Evolutionary conservation across 2,329 filamentous ascomycete species (phyloP), one percentile per base, ranked within the genome.

Genomic region (Xylaria sp.): DNA sequence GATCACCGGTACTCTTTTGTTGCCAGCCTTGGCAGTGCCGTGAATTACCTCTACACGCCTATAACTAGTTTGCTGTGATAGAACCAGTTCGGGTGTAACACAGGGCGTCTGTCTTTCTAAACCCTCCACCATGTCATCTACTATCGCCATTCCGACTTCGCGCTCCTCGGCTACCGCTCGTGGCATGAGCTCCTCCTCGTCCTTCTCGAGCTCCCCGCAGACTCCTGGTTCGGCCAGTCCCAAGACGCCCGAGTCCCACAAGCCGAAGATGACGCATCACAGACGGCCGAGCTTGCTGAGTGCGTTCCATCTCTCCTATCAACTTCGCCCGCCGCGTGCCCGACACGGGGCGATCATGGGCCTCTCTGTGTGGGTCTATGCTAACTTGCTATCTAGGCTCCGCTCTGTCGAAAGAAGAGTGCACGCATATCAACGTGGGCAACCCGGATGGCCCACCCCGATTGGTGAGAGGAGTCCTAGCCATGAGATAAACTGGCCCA

Each of bases 361-460:
- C 20, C 1, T 28, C 20, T 49, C 20, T 49, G 46, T 25, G 31
- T 62, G 51, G 60, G 66, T 79, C 72, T 36, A 64, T 67, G 54
- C 66, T 77, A 61, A 72, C 71, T 54, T 66, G 68, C 60, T 66
- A 64, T 67, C 64, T 68, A 94, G 92, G 92, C 79, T 87, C 89
- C 51, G 90, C 91, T 20, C 85, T 94, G 70, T 89, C 89, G 54
- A 90, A 92, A 79, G 87, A 92, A 74, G 91, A 94, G 80, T 91
- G 91, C 76, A 94, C 90, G n/a, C 91, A 94, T 56, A 89, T 94
- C 79, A 92, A 94, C 78, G 89, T 95, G 73, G 92, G 91, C 51
- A 88, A 92, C 71, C 89, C 89, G 28, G 91, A 94, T 72, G 90
- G 89, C n/a, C 87, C 89, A 71, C 90, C 91, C 72, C 86, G 91